Conservation (phyloP, 805 yeast genomes). For the Martiniozyma abietophila region DNA sequence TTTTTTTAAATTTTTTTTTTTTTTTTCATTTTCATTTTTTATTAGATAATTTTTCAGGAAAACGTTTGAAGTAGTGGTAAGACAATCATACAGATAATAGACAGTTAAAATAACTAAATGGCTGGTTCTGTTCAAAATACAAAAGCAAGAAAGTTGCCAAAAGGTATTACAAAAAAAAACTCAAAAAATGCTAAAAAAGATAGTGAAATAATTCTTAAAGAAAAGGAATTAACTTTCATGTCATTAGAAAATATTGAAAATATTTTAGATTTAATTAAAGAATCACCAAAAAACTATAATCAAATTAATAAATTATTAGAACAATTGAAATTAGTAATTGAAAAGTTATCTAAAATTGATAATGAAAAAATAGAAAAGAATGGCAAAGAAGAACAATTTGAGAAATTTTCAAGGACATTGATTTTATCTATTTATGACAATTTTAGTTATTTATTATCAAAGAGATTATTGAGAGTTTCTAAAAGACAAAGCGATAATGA, state of each 20-base stretch:
- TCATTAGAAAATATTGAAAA: constrained; percentile 20
- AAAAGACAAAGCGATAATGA: constrained; percentile 32
- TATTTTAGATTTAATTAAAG: constrained; percentile 25
- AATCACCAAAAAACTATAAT: constrained; percentile 45
- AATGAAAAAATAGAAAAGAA: constrained; percentile 4
- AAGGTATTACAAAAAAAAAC: background rate
- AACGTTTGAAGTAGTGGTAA: no score
- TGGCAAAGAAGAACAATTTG: constrained; percentile 18
- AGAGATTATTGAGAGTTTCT: constrained; percentile 30
- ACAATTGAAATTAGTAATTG: constrained; percentile 24
- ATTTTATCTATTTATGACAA: constrained; percentile 34
- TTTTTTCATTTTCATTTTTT: no score
- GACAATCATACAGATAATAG: no score
- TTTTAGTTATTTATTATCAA: constrained; percentile 39
- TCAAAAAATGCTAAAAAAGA: background rate
- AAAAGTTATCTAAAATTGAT: constrained; percentile 10
- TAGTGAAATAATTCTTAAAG: constrained; percentile 3
- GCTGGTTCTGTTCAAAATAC: background rate
- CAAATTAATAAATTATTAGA: constrained; percentile 40
- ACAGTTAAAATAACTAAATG: background rate
- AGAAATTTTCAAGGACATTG: constrained; percentile 27
- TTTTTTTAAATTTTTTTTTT: no score
- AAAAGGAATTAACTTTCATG: background rate
- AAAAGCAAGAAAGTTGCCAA: constrained; percentile 2
- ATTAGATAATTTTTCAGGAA: no score